phyloP scores from a whole-genome alignment of 2,329 filamentous ascomycete species.

The Helotiales sp. region DNA sequence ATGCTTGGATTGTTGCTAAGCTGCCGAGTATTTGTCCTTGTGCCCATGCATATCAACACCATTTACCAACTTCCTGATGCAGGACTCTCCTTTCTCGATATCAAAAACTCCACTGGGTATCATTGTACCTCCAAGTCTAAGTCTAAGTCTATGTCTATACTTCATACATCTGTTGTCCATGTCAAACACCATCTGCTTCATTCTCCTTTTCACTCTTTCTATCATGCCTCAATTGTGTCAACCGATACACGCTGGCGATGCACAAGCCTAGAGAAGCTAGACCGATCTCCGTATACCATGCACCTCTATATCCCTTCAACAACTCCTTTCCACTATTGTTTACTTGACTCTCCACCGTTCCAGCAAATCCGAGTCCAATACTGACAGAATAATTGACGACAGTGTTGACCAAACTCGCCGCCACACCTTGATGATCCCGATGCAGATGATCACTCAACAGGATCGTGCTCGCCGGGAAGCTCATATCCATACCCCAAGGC shows the following conservation, averaged over 20 bases:
- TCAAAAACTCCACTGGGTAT: too few species aligned
- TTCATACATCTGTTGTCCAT: neutral
- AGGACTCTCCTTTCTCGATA: too few species aligned
- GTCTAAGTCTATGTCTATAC: neutral
- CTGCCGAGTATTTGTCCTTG: too few species aligned
- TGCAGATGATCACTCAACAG: constrained; percentile 52
- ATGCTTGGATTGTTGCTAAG: too few species aligned
- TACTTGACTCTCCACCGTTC: constrained; percentile 38
- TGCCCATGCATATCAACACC: too few species aligned
- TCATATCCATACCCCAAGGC: constrained; percentile 58
- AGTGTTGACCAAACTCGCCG: constrained; percentile 49
- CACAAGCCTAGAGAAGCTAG: constrained; percentile 37
- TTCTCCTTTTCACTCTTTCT: constrained; percentile 1
- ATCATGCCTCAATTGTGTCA: constrained; percentile 15
- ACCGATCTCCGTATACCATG: constrained; percentile 43
- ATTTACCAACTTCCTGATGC: too few species aligned
- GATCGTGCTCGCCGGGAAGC: constrained; percentile 51
- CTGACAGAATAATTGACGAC: constrained; percentile 44
- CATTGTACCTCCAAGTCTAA: too few species aligned
- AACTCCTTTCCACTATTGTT: constrained; percentile 25
- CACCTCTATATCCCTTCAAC: constrained; percentile 39
- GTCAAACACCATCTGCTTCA: neutral
- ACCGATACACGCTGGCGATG: constrained; percentile 37
- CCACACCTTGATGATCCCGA: constrained; percentile 50
- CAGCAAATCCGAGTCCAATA: constrained; percentile 45